phyloP scores from a whole-genome alignment of 495 filamentous ascomycete species.

The Stereocaulon alpinum region DNA sequence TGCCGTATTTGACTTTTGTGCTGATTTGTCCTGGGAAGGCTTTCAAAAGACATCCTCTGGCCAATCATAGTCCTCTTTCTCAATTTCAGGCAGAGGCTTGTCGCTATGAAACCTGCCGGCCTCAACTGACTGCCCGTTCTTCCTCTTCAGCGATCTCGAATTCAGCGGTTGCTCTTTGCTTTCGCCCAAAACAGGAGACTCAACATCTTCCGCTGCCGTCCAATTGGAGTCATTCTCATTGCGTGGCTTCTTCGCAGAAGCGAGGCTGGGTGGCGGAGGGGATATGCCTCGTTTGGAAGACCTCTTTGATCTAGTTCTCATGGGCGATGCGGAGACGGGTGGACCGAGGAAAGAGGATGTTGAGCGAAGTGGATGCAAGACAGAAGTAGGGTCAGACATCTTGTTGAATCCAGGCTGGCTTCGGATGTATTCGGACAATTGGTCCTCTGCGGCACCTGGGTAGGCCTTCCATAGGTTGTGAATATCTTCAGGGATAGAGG shows the following conservation, averaged over 20 bases:
- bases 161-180: not conserved
- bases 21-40: not conserved
- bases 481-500: slow-evolving; percentile 14
- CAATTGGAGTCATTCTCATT: not conserved
- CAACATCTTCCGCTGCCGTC: not conserved
- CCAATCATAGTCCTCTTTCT: slow-evolving; percentile 34
- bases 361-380: slow-evolving; percentile 1
- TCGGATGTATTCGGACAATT: slow-evolving; percentile 5
- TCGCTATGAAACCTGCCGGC: slow-evolving; percentile 17
- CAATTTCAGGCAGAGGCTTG: slow-evolving; percentile 23
- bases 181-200: not conserved
- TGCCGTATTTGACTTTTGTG: not conserved
- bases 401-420: slow-evolving; percentile 6
- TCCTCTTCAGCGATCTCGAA: not conserved
- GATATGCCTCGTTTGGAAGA: slow-evolving; percentile 22
- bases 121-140: not conserved
- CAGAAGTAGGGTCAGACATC: slow-evolving; percentile 9
- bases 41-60: slow-evolving; percentile 38
- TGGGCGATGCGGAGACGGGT: slow-evolving; percentile 8
- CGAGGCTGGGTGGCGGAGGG: slow-evolving; percentile 24
- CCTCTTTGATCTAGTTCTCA: slow-evolving; percentile 14
- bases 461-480: slow-evolving; percentile 16
- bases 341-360: slow-evolving; percentile 11
- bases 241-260: slow-evolving; percentile 18
- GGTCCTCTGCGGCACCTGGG: not conserved